Percentiles rank a stretch among this genome's conserved stretches.
These are phyloP conservation scores for Aspergillus sp. DNA, from an alignment of 2,329 filamentous ascomycete species.

Conservation along the genomic window DNA sequence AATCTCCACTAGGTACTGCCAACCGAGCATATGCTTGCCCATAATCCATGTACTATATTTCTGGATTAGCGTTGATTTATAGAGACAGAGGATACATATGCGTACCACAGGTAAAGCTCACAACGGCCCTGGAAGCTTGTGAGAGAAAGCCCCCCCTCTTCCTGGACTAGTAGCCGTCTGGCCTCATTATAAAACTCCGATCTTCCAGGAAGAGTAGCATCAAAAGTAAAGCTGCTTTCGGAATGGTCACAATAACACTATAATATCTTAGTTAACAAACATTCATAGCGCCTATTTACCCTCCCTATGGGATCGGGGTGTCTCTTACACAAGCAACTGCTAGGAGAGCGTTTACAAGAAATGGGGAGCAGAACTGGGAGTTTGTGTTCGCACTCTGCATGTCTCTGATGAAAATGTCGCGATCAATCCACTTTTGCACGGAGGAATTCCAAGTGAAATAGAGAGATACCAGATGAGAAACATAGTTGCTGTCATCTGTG, in stretches of 20 bases:
- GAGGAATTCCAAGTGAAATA: slow-evolving; percentile 26
- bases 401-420: slow-evolving; percentile 30
- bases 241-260: background rate
- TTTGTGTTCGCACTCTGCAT: slow-evolving; percentile 26
- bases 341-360: slow-evolving; percentile 32
- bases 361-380: slow-evolving; percentile 29
- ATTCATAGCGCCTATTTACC: background rate
- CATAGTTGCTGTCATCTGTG: slow-evolving; percentile 29
- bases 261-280: background rate
- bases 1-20: no score
- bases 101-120: no score
- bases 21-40: no score
- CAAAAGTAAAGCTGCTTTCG: background rate
- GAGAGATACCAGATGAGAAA: slow-evolving; percentile 30
- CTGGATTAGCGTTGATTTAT: no score
- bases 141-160: background rate
- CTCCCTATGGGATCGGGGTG: background rate
- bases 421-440: slow-evolving; percentile 25
- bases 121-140: background rate
- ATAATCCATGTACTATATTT: no score
- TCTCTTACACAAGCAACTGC: slow-evolving; percentile 23
- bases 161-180: background rate
- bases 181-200: background rate
- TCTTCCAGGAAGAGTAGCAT: background rate
- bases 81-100: no score